These are phyloP conservation scores for Psilocybe subaeruginosa DNA, from an alignment of 768 basidiomycete species.

Conservation along the genomic window DNA sequence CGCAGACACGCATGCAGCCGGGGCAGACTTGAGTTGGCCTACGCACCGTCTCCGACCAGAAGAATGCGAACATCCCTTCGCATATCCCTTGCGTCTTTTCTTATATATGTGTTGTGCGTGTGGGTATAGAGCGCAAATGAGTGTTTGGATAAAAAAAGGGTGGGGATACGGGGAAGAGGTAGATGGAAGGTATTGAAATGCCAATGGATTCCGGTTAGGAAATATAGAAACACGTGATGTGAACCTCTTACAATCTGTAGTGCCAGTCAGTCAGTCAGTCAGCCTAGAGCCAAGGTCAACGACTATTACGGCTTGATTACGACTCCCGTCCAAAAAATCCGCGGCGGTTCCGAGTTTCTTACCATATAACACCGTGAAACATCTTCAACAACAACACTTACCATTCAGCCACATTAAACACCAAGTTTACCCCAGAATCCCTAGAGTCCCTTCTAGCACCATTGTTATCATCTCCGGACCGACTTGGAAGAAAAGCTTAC, in stretches of 20 bases:
- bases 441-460: slow-evolving; percentile 2
- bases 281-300: too few relatives aligned
- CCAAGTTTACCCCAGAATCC: too few relatives aligned
- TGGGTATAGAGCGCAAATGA: neutral
- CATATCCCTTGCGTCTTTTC: slow-evolving; percentile 42
- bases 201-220: neutral
- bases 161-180: neutral
- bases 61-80: slow-evolving; percentile 93
- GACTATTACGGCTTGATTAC: too few relatives aligned
- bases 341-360: too few relatives aligned
- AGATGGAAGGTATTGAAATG: too few relatives aligned
- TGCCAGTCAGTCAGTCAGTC: too few relatives aligned
- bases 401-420: too few relatives aligned
- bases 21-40: slow-evolving; percentile 24
- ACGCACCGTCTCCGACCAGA: slow-evolving; percentile 87
- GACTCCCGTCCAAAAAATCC: too few relatives aligned
- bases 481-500: slow-evolving; percentile 8
- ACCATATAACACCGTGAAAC: too few relatives aligned
- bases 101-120: neutral
- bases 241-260: neutral
- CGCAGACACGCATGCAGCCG: neutral
- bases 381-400: too few relatives aligned
- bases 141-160: neutral
- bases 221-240: neutral
- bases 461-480: slow-evolving; percentile 11